Conservation (phyloP, 2,329 filamentous ascomycete genomes). For the Aureobasidium musti region DNA sequence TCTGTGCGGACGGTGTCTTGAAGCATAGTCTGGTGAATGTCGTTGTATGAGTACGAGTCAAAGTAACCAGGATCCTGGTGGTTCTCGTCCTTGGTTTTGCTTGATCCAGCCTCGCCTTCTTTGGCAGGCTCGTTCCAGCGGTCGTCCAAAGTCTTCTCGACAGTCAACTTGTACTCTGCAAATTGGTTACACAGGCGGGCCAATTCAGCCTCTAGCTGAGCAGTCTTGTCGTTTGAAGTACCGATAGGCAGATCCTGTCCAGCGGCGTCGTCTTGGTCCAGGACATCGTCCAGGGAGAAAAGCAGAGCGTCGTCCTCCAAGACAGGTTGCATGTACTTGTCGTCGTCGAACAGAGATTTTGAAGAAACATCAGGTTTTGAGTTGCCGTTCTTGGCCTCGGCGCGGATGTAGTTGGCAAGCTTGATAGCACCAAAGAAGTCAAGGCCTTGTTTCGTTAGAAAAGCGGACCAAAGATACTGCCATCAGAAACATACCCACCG, state of each 20-base stretch:
- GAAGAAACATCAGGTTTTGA: conserved; percentile 60
- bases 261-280: conserved; percentile 22
- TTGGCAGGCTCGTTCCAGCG: conserved; percentile 34
- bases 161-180: conserved; percentile 34
- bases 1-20: conserved; percentile 87
- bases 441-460: conserved; percentile 39
- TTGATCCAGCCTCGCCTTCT: conserved; percentile 27
- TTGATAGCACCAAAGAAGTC: conserved; percentile 51
- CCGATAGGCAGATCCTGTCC: conserved; percentile 16
- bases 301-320: conserved; percentile 88
- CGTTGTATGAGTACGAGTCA: conserved; percentile 44
- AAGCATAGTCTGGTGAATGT: conserved; percentile 94
- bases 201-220: conserved; percentile 33
- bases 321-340: conserved; percentile 78
- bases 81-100: conserved; percentile 30
- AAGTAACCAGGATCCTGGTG: conserved; percentile 36
- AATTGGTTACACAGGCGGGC: conserved; percentile 33
- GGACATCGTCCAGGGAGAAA: conserved; percentile 74
- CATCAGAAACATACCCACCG: conserved; percentile 38
- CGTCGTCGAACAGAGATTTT: conserved; percentile 67
- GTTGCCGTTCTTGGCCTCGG: conserved; percentile 44
- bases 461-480: background rate
- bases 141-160: conserved; percentile 36
- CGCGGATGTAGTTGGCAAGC: conserved; percentile 54
- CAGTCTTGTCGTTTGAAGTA: conserved; percentile 29